These are phyloP conservation scores for Phytophthora palmivora DNA, from an alignment of 352 stramenopile species.

Conservation along the genomic window DNA sequence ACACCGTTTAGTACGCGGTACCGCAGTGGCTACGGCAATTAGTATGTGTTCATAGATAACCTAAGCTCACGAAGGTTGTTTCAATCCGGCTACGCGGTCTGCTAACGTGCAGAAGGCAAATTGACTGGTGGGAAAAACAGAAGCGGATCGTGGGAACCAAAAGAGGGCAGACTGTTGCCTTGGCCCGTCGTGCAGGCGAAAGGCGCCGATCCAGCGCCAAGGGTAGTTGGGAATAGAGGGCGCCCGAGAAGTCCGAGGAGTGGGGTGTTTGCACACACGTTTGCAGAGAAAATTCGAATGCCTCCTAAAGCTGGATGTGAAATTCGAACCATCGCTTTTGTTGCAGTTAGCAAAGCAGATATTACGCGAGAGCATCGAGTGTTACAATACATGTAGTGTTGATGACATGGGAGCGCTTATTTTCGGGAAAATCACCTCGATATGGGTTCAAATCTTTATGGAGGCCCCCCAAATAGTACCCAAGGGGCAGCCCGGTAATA, in stretches of 20 bases:
- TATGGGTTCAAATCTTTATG: conserved; percentile 27
- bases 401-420: conserved; percentile 3
- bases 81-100: conserved; percentile 8
- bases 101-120: conserved; percentile 8
- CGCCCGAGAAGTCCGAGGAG: conserved; percentile 3
- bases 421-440: conserved; percentile 6
- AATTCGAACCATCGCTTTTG: conserved; percentile 16
- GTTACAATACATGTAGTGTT: no score
- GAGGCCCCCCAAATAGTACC: conserved; percentile 20
- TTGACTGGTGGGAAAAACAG: conserved; percentile 10
- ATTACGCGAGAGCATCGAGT: background rate
- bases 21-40: no score
- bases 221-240: background rate
- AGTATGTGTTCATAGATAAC: no score
- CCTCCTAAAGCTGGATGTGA: conserved; percentile 15
- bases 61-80: background rate
- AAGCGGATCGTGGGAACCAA: no score
- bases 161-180: background rate
- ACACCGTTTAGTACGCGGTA: no score
- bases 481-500: conserved; percentile 15
- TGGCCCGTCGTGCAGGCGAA: conserved; percentile 1
- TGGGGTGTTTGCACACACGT: conserved; percentile 7
- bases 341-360: background rate
- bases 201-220: background rate
- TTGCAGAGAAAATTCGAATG: conserved; percentile 14